phyloP scores from a whole-genome alignment of 2,329 filamentous ascomycete genomes.

The Talaromyces marneffei region DNA sequence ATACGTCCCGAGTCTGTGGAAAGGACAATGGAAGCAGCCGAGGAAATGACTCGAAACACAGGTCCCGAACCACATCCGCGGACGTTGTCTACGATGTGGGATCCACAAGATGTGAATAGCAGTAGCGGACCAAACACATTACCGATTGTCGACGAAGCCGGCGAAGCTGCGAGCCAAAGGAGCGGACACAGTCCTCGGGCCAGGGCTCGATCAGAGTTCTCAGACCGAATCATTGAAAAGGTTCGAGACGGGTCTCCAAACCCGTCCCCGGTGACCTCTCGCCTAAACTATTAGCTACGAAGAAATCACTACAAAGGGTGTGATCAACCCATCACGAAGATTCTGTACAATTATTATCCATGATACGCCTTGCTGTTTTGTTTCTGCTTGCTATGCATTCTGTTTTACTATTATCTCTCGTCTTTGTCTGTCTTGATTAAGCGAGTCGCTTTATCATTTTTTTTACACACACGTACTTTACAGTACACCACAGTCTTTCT shows the following conservation, averaged over 20 bases:
- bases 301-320: neutral
- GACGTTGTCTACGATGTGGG: constrained; percentile 54
- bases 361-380: constrained; percentile 8
- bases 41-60: constrained; percentile 57
- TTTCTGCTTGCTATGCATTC: neutral
- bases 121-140: constrained; percentile 53
- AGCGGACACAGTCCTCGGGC: constrained; percentile 9
- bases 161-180: constrained; percentile 65
- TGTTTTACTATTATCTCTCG: constrained; percentile 1
- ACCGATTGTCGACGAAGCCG: constrained; percentile 86
- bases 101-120: constrained; percentile 51
- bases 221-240: neutral
- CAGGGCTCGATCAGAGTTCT: neutral
- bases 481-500: constrained; percentile 4
- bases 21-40: constrained; percentile 53
- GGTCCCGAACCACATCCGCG: constrained; percentile 58
- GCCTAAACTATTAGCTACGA: neutral
- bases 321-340: neutral
- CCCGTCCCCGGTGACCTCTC: neutral
- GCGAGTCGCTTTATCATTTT: neutral
- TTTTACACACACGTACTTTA: neutral
- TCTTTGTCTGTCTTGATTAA: constrained; percentile 2
- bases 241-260: neutral
- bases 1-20: constrained; percentile 42
- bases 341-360: constrained; percentile 12